Evolutionary conservation across 2,329 filamentous ascomycete genomes (phyloP), one percentile per base, ranked within the genome.

Genomic region (Xylaria sp.): DNA sequence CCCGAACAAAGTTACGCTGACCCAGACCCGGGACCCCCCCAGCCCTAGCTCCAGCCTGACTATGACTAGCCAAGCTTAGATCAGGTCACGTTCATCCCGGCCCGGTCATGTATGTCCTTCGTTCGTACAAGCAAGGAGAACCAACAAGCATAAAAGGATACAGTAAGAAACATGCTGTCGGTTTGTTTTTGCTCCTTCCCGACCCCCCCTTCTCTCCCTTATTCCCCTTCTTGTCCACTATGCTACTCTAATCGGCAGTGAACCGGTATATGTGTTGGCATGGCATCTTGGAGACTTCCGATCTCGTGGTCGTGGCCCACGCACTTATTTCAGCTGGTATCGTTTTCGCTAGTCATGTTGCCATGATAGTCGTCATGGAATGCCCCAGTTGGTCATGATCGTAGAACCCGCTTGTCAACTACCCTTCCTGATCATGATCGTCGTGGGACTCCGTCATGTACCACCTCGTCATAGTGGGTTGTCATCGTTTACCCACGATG

Each of bases 101-200:
- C 63, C 66, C 53, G 58, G 50, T n/a, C 53, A 21, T 51, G 40
- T 35, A 18, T 55, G 9, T 2, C 12, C 44, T 40, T 27, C 35
- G 29, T 57, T 60, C 21, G 23, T 29, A 27, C 44, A 69, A 47
- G 58, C 63, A 62, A 21, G 44, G 37, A 37, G 63, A 55, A 66
- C 66, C 63, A 69, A 69, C 66, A 69, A 53, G 66, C 66, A 69
- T 69, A 66, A 60, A 53, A 25, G 37, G 25, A 40, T 40, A 59
- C 57, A 50, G 27, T 21, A n/a, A 50, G 16, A 55, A 53, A 35
- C 40, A 29, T 55, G 18, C 10, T 60, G 37, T n/a, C 3, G 12
- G 12, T 27, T 55, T 29, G n/a, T 23, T 13, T 35, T 40, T 55
- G 10, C 1, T 18, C 25, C 21, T 21, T 18, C 23, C 21, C n/a